phyloP scores from a whole-genome alignment of 2,329 filamentous ascomycete species.

The Talaromyces albobiverticillius region DNA sequence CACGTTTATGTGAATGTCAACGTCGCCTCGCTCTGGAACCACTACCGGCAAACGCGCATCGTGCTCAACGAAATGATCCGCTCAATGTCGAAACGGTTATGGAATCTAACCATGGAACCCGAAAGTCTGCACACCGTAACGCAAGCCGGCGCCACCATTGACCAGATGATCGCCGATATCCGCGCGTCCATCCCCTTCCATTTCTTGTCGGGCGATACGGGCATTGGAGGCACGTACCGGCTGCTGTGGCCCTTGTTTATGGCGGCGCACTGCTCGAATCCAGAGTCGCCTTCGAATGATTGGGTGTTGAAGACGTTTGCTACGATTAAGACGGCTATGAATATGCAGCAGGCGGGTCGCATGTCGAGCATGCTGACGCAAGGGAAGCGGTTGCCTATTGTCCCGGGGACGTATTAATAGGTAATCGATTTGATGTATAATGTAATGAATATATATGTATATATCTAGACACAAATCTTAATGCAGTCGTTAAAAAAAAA shows the following conservation, averaged over 20 bases:
- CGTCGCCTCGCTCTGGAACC: slow-evolving; percentile 23
- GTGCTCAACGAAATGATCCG: slow-evolving; percentile 16
- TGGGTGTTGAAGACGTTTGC: too few species aligned
- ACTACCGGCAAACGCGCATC: slow-evolving; percentile 23
- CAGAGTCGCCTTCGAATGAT: too few species aligned
- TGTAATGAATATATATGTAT: too few species aligned
- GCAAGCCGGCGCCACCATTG: not conserved
- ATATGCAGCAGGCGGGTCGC: too few species aligned
- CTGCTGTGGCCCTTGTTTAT: slow-evolving; percentile 21
- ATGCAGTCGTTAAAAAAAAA: too few species aligned
- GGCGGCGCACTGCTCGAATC: too few species aligned
- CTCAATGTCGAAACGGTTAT: not conserved
- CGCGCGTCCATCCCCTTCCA: slow-evolving; percentile 1
- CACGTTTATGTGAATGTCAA: slow-evolving; percentile 25
- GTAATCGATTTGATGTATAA: too few species aligned
- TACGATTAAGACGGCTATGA: too few species aligned
- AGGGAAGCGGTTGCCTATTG: too few species aligned
- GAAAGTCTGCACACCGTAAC: not conserved
- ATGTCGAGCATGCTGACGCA: too few species aligned
- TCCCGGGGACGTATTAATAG: too few species aligned
- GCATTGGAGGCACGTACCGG: slow-evolving; percentile 14
- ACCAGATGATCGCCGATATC: not conserved
- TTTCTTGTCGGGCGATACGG: slow-evolving; percentile 11
- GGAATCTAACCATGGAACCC: not conserved
- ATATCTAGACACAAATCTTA: too few species aligned